A percentile compares a stretch with the other conserved stretches of the same genome.
Evolutionary conservation across 768 basidiomycete species (phyloP).

Genomic region (Kondoa malvinella): DNA sequence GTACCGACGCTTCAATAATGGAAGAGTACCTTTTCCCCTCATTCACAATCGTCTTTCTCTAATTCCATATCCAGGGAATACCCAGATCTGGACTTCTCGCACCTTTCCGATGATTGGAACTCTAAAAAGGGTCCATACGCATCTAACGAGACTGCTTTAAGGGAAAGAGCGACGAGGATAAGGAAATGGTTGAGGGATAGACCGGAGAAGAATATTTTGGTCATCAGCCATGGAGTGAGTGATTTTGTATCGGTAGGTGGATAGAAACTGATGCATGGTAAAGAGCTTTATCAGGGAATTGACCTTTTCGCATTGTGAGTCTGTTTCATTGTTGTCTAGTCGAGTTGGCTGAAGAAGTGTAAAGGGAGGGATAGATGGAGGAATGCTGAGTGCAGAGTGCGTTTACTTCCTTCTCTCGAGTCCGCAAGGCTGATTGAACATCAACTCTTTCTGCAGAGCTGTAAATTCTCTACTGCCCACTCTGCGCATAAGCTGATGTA

Average conservation of each 20-base stretch:
- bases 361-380: neutral
- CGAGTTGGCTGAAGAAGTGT: too few relatives aligned
- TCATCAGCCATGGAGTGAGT: neutral
- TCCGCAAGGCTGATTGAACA: too few relatives aligned
- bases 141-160: neutral
- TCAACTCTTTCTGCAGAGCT: too few relatives aligned
- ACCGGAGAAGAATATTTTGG: neutral
- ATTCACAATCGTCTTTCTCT: neutral
- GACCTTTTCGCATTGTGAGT: neutral
- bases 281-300: neutral
- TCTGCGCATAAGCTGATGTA: too few relatives aligned
- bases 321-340: too few relatives aligned
- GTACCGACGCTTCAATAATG: neutral
- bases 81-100: slow-evolving; percentile 5
- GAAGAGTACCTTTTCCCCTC: neutral
- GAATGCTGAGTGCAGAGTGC: slow-evolving; percentile 2
- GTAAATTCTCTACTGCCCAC: too few relatives aligned
- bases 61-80: neutral
- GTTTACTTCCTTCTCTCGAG: too few relatives aligned
- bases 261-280: neutral
- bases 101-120: neutral
- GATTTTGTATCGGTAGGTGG: neutral
- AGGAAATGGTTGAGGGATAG: slow-evolving; percentile 2
- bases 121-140: neutral
- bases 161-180: neutral